Evolutionary conservation across 2,329 filamentous ascomycete genomes (phyloP), one percentile per base, ranked within the genome.

Genomic region (Madurella mycetomatis): DNA sequence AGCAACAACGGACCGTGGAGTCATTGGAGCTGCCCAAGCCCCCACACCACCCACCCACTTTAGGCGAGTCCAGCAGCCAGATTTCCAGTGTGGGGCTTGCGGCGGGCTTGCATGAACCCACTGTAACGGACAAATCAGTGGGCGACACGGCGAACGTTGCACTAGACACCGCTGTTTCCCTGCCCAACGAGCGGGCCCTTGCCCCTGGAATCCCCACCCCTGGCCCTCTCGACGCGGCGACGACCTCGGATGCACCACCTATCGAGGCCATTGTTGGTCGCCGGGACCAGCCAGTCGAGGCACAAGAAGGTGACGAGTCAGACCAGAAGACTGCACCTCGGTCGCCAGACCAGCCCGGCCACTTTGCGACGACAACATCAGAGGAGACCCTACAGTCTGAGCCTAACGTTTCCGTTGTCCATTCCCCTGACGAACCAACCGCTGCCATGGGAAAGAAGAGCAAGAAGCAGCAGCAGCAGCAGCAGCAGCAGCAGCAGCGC

Each of bases 361-460:
- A 47, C 34, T 41, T 25, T 1, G 39, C 41, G 17, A 19, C 51
- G 17, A 19, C 51, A 17, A 25, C 41, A 53, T 16, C 47, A 45
- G 32, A 55, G 46, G 51, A 51, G 12, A 37, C 40, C 39, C 48
- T 41, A n/a, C 42, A 45, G 43, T 31, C 47, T 40, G 40, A 47
- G 18, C 19, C 54, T 51, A 43, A 54, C 11, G 16, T 42, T 39
- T 60, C 68, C 52, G 54, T 61, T 42, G 59, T 62, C 32, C 65
- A 67, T 47, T 62, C 57, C 61, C 59, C 58, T 46, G 62, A 56
- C 37, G 55, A 56, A 47, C 47, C 60, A 45, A 58, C 59, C 54
- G 65, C 67, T 54, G 68, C 56, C 34, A 62, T 60, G 53, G 65
- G 65, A 55, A 69, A 71, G 61, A 67, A 70, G 62, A 61, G 54